These are phyloP conservation scores for Delitschia confertaspora DNA, from an alignment of 495 filamentous ascomycete genomes.

Conservation along the genomic window DNA sequence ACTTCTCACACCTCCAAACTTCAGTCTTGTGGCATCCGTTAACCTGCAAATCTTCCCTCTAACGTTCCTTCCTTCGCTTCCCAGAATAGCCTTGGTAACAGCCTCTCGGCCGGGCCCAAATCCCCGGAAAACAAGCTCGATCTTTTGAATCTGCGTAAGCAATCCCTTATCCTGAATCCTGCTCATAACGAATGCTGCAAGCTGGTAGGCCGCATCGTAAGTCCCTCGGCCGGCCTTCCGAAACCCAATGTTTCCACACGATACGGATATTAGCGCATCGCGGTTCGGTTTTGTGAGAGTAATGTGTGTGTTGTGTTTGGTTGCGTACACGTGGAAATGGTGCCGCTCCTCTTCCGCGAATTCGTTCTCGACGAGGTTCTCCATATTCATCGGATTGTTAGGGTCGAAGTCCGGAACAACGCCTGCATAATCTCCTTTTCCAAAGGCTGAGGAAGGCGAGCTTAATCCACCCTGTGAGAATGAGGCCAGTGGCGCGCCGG, in stretches of 20 bases:
- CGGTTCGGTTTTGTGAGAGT: conserved; percentile 76
- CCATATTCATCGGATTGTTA: neutral
- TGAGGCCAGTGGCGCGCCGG: too few species aligned
- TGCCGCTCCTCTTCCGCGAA: conserved; percentile 44
- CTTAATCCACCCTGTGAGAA: too few species aligned
- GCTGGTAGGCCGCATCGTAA: conserved; percentile 91
- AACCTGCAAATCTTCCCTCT: conserved; percentile 64
- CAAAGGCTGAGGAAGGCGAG: neutral
- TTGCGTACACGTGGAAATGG: conserved; percentile 76
- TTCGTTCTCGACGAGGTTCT: conserved; percentile 3
- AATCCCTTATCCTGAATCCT: conserved; percentile 67
- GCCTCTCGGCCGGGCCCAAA: conserved; percentile 83
- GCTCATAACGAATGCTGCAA: conserved; percentile 66
- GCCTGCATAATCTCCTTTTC: too few species aligned
- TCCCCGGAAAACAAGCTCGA: conserved; percentile 74
- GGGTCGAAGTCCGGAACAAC: too few species aligned
- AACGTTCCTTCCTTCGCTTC: conserved; percentile 67
- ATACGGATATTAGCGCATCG: conserved; percentile 62
- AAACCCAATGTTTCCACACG: conserved; percentile 78
- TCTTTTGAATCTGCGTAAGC: conserved; percentile 47
- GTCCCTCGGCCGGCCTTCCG: conserved; percentile 63
- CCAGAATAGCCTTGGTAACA: conserved; percentile 76
- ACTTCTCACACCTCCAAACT: conserved; percentile 92
- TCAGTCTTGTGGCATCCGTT: conserved; percentile 74
- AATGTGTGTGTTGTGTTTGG: conserved; percentile 89